Evolutionary conservation across 139 green algal genomes (phyloP).

Genomic region (Cymbomonas tetramitiformis): DNA sequence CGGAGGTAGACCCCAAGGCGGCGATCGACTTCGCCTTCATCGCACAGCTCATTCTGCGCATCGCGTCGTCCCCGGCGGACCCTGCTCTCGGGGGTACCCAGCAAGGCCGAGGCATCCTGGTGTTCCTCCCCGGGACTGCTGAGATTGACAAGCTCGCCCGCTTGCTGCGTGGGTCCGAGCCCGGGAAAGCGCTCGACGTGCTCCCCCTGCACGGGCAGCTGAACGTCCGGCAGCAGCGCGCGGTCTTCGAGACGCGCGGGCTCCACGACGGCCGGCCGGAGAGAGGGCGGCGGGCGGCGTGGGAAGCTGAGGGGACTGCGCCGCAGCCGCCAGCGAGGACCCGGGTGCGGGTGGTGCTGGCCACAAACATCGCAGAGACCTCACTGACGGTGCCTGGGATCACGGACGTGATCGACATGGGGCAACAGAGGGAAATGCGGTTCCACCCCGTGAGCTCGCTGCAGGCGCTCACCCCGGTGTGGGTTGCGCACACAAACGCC

Average conservation of each 20-base stretch:
- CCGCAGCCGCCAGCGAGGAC: neutral
- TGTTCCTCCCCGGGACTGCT: conserved; percentile 30
- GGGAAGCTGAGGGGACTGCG: no score
- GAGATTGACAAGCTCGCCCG: conserved; percentile 22
- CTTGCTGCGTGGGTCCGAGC: neutral
- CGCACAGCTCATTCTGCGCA: no score
- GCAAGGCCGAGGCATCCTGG: conserved; percentile 27
- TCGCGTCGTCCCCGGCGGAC: no score
- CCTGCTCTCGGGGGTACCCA: no score
- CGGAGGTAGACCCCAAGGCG: no score
- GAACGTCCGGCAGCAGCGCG: conserved; percentile 47
- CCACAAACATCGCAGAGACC: conserved; percentile 95
- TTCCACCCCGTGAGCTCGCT: no score
- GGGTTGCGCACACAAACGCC: no score
- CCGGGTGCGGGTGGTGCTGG: conserved; percentile 63
- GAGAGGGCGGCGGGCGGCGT: no score
- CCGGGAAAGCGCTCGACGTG: conserved; percentile 31
- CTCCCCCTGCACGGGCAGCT: conserved; percentile 80
- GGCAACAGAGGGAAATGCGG: conserved; percentile 44
- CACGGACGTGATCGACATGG: conserved; percentile 90
- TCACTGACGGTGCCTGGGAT: conserved; percentile 94
- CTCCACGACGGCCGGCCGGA: no score
- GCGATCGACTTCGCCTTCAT: no score
- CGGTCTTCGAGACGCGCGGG: conserved; percentile 31
- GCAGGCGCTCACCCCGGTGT: no score